Percentiles rank a stretch among this genome's conserved stretches.
phyloP scores from a whole-genome alignment of 345 rosid genomes.

The Eucalyptus tenuipes region DNA sequence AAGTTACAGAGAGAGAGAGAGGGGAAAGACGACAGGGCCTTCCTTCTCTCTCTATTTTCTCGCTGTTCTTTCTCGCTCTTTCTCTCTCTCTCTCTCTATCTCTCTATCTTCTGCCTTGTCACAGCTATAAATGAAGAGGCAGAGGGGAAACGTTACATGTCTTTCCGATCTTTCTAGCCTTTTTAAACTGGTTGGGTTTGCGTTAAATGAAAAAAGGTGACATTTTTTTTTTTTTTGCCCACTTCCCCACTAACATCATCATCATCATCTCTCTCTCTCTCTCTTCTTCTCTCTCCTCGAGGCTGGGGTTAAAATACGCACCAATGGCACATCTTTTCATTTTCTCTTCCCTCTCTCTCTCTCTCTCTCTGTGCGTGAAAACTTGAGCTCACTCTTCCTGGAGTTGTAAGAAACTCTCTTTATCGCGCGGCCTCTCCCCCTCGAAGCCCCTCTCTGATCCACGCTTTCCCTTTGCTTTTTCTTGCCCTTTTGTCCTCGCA shows the following conservation, averaged over 20 bases:
- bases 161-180: background rate
- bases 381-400: conserved; percentile 9
- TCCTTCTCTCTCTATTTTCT: background rate
- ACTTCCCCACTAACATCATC: background rate
- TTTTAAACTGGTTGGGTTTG: background rate
- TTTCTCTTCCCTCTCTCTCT: background rate
- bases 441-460: background rate
- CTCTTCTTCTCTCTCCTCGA: background rate
- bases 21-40: background rate
- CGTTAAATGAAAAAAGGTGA: background rate
- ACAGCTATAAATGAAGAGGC: background rate
- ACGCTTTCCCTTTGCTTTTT: background rate
- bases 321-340: background rate
- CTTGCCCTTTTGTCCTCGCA: background rate
- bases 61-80: background rate
- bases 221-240: background rate
- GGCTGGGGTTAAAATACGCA: background rate
- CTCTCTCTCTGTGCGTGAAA: background rate
- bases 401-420: background rate
- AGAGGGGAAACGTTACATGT: background rate
- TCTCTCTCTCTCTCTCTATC: background rate
- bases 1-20: background rate
- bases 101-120: background rate
- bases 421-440: background rate
- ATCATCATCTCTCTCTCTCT: background rate